Evolutionary conservation across 2,329 filamentous ascomycete genomes (phyloP).

Genomic region (Colletotrichum liaoningense): DNA sequence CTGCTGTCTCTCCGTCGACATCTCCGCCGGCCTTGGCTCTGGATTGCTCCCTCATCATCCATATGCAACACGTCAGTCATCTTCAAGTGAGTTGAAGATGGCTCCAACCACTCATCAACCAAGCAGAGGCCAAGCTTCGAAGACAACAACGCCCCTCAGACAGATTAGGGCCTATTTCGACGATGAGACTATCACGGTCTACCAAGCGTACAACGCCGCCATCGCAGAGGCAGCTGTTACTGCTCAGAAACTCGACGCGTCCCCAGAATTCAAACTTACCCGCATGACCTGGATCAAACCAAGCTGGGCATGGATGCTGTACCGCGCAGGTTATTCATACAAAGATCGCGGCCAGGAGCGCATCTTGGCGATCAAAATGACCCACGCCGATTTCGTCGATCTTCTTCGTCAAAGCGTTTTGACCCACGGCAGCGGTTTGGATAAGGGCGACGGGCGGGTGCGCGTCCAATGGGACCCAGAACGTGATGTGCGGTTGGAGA

Average conservation of each 20-base stretch:
- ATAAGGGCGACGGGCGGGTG: constrained; percentile 46
- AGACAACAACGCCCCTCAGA: constrained; percentile 40
- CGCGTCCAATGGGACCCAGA: constrained; percentile 76
- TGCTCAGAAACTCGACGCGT: constrained; percentile 63
- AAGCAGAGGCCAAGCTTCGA: background rate
- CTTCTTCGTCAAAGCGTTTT: constrained; percentile 54
- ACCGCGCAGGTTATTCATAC: constrained; percentile 69
- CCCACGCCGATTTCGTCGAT: constrained; percentile 58
- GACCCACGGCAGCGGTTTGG: constrained; percentile 33
- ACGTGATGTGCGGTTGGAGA: constrained; percentile 55
- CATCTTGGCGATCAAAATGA: constrained; percentile 69
- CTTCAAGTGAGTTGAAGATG: background rate
- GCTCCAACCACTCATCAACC: background rate
- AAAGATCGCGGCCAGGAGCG: constrained; percentile 66
- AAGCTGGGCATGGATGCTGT: constrained; percentile 73
- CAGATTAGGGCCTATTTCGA: constrained; percentile 66
- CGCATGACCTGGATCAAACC: constrained; percentile 77
- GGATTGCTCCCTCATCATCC: background rate
- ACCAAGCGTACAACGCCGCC: constrained; percentile 67
- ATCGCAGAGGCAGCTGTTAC: constrained; percentile 66
- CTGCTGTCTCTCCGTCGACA: background rate
- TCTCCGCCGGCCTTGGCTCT: too few species aligned
- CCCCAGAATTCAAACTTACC: constrained; percentile 60
- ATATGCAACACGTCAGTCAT: background rate
- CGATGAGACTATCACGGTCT: constrained; percentile 66